Percentiles rank a stretch among this genome's conserved stretches.
phyloP scores from a whole-genome alignment of 345 rosid genomes.

The Abelmoschus esculentus region DNA sequence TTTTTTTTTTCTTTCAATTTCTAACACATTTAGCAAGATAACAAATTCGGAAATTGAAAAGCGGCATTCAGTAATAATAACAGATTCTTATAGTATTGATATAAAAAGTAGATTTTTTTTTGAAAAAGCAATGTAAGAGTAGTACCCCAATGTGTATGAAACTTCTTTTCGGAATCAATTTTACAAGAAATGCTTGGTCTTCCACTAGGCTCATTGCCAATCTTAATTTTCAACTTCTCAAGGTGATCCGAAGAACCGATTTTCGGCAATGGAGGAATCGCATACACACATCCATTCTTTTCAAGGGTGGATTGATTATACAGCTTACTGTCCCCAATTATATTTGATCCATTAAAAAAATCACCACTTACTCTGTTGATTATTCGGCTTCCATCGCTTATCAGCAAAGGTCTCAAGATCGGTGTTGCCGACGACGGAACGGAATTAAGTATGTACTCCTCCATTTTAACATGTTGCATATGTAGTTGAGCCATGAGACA shows the following conservation, averaged over 20 bases:
- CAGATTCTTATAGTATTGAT: background rate
- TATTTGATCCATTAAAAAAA: constrained; percentile 13
- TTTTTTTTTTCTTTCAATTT: background rate
- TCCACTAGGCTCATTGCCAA: constrained; percentile 20
- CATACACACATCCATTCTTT: constrained; percentile 19
- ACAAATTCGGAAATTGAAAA: background rate
- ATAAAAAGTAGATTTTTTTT: background rate
- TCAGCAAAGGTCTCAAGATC: constrained; percentile 43
- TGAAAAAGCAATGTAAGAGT: background rate
- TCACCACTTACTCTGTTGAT: constrained; percentile 37
- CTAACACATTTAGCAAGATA: background rate
- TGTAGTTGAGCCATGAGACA: constrained; percentile 62
- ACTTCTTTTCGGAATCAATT: constrained; percentile 14
- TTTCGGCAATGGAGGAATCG: constrained; percentile 47
- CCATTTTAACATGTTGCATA: constrained; percentile 35
- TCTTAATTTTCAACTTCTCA: constrained; percentile 31
- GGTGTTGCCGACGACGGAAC: constrained; percentile 37
- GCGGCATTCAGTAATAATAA: background rate
- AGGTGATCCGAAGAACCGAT: constrained; percentile 18
- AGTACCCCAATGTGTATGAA: constrained; percentile 27
- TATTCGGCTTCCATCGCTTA: constrained; percentile 47
- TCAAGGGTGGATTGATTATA: constrained; percentile 18
- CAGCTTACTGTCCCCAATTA: constrained; percentile 14
- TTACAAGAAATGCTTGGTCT: constrained; percentile 27
- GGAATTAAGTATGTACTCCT: constrained; percentile 37